Base-by-base conservation (phyloP, 495 filamentous ascomycete genomes). In the Chaetomidium leptoderma region DNA sequence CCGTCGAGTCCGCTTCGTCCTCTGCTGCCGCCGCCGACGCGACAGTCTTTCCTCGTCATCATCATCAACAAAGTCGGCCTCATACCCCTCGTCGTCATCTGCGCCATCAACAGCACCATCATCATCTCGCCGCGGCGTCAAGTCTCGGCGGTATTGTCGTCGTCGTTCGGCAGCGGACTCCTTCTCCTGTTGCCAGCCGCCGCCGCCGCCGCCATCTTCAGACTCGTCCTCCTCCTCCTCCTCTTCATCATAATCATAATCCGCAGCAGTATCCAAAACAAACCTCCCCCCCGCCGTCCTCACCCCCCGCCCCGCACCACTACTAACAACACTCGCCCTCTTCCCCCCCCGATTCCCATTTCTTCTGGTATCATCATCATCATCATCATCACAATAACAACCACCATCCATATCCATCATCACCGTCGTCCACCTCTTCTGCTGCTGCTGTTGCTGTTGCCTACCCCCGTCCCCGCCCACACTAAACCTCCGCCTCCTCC, bases 51-150 rank as follows among this genome's bases (percentile, higher is more conserved):
- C 26, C 7, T 43, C 26, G 4, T 32, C 26, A 3, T 53, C 51
- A 8, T 53, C 51, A 16, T 53, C 37, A 6, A 42, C 26, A 23
- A 32, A 53, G 9, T 53, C 51, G 0, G 51, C 49, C 35, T 49
- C 50, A 29, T 49, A 46, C 27, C 35, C 57, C 2, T 24, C 42
- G 4, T 43, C 46, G 16, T 49, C 47, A 26, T 43, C 35, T 17
- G 48, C 51, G 3, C 17, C 40, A 29, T 29, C 39, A n/a, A n/a
- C 19, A 36, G 9, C 19, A 6, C 40, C 19, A 23, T 35, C 7
- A 13, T n/a, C n/a, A n/a, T n/a, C n/a, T n/a, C n/a, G n/a, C n/a
- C n/a, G n/a, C n/a, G n/a, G n/a, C n/a, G n/a, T n/a, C n/a, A n/a
- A n/a, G 13, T 16, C 13, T n/a, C 3, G n/a, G n/a, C 16, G 36